Evolutionary conservation across 2,329 filamentous ascomycete genomes (phyloP).

Genomic region (Neonectria punicea): DNA sequence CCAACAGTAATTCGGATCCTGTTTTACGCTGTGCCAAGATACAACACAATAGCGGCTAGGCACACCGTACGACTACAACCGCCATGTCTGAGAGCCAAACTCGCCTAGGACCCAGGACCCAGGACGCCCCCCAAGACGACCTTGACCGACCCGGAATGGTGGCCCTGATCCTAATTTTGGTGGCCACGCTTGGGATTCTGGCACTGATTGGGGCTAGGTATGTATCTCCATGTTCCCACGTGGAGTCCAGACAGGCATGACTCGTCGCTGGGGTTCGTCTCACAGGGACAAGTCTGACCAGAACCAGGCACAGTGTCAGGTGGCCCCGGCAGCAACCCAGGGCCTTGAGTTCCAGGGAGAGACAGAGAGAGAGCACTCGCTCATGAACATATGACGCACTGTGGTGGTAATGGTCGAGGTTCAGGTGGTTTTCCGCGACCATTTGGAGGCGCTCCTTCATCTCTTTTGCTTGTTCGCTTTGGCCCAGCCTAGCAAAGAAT

Average conservation of each 20-base stretch:
- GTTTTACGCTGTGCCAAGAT: slow-evolving; percentile 5
- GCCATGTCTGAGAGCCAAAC: slow-evolving; percentile 5
- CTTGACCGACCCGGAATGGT: slow-evolving; percentile 8
- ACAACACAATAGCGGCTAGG: neutral
- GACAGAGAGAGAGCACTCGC: neutral
- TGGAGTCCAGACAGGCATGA: slow-evolving; percentile 34
- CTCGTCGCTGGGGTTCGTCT: slow-evolving; percentile 17
- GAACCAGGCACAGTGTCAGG: slow-evolving; percentile 27
- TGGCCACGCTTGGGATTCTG: slow-evolving; percentile 1
- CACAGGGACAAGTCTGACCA: slow-evolving; percentile 5
- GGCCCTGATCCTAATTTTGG: slow-evolving; percentile 25
- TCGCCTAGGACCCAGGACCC: neutral
- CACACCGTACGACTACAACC: neutral
- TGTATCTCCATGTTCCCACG: slow-evolving; percentile 28
- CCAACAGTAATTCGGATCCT: neutral
- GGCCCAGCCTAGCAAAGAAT: slow-evolving; percentile 2
- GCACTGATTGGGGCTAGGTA: slow-evolving; percentile 3
- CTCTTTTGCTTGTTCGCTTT: neutral
- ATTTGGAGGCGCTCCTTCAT: neutral
- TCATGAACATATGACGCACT: neutral
- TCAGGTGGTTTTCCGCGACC: neutral
- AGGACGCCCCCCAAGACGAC: neutral
- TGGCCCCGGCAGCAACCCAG: slow-evolving; percentile 11
- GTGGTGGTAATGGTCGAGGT: neutral
- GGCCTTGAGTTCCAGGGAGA: neutral